Conservation (phyloP, 2,329 filamentous ascomycete species). For the Penicillium hesseltinei region DNA sequence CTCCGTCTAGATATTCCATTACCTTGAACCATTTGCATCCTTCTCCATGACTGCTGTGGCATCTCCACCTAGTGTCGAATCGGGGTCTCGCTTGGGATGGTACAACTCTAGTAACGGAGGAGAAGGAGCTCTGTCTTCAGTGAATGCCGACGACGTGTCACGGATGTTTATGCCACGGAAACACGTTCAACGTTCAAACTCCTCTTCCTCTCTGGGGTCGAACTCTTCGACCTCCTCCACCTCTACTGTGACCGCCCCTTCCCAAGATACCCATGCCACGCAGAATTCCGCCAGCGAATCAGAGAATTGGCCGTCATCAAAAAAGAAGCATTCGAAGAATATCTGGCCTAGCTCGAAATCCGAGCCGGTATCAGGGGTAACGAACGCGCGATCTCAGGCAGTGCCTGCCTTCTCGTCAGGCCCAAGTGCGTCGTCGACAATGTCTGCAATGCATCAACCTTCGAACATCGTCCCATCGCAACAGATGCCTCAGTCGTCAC, state of each 20-base stretch:
- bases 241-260: conserved; percentile 36
- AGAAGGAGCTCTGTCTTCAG: conserved; percentile 63
- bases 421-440: conserved; percentile 59
- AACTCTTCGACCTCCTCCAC: conserved; percentile 61
- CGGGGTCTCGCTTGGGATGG: conserved; percentile 61
- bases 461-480: conserved; percentile 66
- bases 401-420: conserved; percentile 59
- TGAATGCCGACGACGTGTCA: conserved; percentile 80
- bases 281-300: conserved; percentile 38
- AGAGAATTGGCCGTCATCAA: conserved; percentile 41
- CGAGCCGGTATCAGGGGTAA: conserved; percentile 62
- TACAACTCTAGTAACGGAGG: conserved; percentile 55
- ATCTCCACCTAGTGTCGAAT: conserved; percentile 63
- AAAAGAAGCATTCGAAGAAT: conserved; percentile 51
- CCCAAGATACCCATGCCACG: conserved; percentile 40
- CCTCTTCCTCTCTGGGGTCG: conserved; percentile 76
- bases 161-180: conserved; percentile 91
- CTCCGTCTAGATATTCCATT: conserved; percentile 10
- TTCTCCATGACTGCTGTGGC: conserved; percentile 65
- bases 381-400: conserved; percentile 61
- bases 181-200: conserved; percentile 80
- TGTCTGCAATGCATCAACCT: conserved; percentile 63
- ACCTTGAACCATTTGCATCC: conserved; percentile 17
- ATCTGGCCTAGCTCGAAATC: conserved; percentile 66
- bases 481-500: conserved; percentile 63